Conservation (phyloP, 768 basidiomycete genomes). For the Vishniacozyma victoriae region DNA sequence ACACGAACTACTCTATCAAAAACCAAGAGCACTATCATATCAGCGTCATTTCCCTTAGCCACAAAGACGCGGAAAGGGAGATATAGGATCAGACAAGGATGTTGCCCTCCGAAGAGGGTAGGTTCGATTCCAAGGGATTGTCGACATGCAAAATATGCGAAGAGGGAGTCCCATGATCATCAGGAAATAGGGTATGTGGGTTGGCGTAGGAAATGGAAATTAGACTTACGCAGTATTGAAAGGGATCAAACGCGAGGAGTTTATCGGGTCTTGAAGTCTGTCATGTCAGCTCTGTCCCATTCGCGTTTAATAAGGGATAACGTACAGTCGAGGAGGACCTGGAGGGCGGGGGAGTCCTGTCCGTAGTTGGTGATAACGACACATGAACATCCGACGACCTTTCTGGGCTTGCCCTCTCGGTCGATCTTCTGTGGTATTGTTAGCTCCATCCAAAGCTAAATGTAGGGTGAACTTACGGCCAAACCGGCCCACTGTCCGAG, state of each 20-base stretch:
- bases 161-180: constrained; percentile 49
- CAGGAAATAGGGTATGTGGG: constrained; percentile 15
- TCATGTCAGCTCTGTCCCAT: background rate
- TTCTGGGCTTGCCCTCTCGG: constrained; percentile 95
- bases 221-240: background rate
- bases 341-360: constrained; percentile 85
- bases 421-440: constrained; percentile 67
- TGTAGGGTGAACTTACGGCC: constrained; percentile 52
- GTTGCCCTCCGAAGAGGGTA: constrained; percentile 45
- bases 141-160: constrained; percentile 43
- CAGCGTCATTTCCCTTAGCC: too few relatives aligned
- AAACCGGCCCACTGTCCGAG: constrained; percentile 98
- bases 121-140: constrained; percentile 49
- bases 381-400: constrained; percentile 58
- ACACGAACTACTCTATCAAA: too few relatives aligned
- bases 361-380: constrained; percentile 99
- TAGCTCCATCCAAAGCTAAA: background rate
- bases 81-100: too few relatives aligned
- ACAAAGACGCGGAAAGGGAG: too few relatives aligned
- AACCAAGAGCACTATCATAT: too few relatives aligned
- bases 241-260: constrained; percentile 8
- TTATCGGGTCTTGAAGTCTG: constrained; percentile 88
- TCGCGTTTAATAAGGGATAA: background rate
- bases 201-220: background rate
- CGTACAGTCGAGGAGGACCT: constrained; percentile 56